A percentile compares a stretch with the other conserved stretches of the same genome.
Evolutionary conservation across 78 protist species (phyloP).

Genomic region (Chrysochromulina tobinii): DNA sequence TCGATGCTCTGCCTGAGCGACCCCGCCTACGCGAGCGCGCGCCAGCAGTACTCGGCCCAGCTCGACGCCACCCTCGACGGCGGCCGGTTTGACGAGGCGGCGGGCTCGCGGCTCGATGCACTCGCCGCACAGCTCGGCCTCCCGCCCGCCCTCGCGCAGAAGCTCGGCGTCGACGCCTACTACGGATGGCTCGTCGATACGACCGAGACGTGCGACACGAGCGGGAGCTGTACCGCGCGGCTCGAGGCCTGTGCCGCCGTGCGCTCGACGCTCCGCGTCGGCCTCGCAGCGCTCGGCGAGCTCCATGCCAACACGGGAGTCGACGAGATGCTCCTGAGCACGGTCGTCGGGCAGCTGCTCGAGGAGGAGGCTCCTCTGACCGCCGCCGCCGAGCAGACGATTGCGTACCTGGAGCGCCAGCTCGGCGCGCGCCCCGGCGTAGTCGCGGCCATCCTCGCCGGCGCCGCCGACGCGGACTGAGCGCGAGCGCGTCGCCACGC

Average conservation of each 20-base stretch:
- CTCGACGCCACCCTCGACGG: neutral
- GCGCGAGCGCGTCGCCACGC: too few relatives aligned
- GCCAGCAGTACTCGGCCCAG: neutral
- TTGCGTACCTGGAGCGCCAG: neutral
- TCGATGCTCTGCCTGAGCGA: neutral
- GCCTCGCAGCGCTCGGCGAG: too few relatives aligned
- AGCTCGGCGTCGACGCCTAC: slow-evolving; percentile 20
- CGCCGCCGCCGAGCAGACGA: neutral
- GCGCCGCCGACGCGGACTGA: too few relatives aligned
- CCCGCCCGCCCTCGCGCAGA: neutral
- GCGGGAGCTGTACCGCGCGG: too few relatives aligned
- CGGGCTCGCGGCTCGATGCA: neutral
- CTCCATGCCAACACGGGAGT: too few relatives aligned
- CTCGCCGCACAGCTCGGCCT: neutral
- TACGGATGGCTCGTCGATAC: slow-evolving; percentile 16
- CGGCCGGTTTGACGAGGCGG: neutral
- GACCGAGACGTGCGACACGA: neutral
- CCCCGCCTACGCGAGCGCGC: neutral
- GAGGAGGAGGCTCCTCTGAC: neutral
- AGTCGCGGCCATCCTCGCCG: neutral
- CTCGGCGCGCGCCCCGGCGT: neutral
- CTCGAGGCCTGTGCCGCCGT: neutral
- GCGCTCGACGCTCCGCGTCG: too few relatives aligned
- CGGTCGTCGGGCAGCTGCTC: neutral
- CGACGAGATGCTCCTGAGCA: too few relatives aligned